These are phyloP conservation scores for Kickxella alabastrina DNA, from an alignment of 192 early-diverging fungal species.

Conservation along the genomic window DNA sequence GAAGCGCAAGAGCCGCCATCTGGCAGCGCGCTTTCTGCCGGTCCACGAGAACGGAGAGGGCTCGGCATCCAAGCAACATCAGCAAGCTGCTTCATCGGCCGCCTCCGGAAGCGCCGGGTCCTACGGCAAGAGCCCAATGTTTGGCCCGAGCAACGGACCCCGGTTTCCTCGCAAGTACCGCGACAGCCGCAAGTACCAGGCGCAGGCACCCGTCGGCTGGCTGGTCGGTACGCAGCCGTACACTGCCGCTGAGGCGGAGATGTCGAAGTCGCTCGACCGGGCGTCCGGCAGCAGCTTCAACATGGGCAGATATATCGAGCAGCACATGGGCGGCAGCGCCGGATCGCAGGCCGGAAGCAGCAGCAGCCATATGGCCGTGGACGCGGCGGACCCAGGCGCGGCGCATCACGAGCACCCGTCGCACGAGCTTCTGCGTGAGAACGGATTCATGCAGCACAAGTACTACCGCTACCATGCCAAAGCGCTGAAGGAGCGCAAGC, in stretches of 20 bases:
- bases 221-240: conserved; percentile 69
- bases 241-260: conserved; percentile 50
- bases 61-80: conserved; percentile 10
- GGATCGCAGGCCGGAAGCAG: conserved; percentile 15
- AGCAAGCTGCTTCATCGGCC: conserved; percentile 5
- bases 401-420: conserved; percentile 81
- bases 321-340: conserved; percentile 21
- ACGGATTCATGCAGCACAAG: conserved; percentile 97
- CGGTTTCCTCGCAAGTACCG: conserved; percentile 53
- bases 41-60: conserved; percentile 19
- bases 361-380: neutral
- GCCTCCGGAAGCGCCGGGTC: conserved; percentile 30
- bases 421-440: conserved; percentile 90
- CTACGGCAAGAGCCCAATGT: conserved; percentile 51
- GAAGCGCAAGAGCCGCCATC: conserved; percentile 26
- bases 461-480: conserved; percentile 92
- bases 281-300: conserved; percentile 45
- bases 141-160: conserved; percentile 42
- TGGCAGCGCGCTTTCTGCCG: conserved; percentile 50
- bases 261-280: conserved; percentile 53
- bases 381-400: conserved; percentile 1
- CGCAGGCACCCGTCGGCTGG: conserved; percentile 72
- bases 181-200: conserved; percentile 64
- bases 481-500: conserved; percentile 90
- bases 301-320: conserved; percentile 31